Conservation (phyloP, 1,139 yeast species). For the Hyphopichia fennica region DNA sequence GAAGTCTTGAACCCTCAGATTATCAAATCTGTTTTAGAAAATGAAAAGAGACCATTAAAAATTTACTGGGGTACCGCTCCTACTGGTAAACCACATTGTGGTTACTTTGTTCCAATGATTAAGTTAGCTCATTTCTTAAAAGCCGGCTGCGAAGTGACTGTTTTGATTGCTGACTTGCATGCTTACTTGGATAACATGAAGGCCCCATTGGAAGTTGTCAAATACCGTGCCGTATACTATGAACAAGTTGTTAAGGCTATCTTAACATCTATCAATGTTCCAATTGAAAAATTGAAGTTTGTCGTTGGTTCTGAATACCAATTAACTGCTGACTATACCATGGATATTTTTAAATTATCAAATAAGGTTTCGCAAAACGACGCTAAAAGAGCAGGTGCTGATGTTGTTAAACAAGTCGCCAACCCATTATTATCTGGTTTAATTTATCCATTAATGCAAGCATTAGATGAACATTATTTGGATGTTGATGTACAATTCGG, state of each 20-base stretch:
- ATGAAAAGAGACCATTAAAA: conserved; percentile 76
- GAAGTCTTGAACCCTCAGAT: conserved; percentile 89
- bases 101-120: conserved; percentile 97
- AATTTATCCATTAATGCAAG: conserved; percentile 98
- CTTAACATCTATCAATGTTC: conserved; percentile 81
- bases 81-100: conserved; percentile 98
- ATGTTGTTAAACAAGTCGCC: conserved; percentile 95
- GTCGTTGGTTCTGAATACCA: conserved; percentile 90
- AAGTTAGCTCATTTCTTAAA: conserved; percentile 91
- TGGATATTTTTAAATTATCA: conserved; percentile 85
- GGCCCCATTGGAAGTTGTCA: conserved; percentile 92
- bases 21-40: conserved; percentile 79
- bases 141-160: conserved; percentile 95
- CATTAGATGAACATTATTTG: conserved; percentile 90
- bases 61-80: conserved; percentile 87
- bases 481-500: conserved; percentile 95
- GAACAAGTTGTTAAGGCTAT: conserved; percentile 81
- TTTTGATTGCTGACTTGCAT: conserved; percentile 93
- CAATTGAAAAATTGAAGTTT: conserved; percentile 83
- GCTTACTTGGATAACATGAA: conserved; percentile 98
- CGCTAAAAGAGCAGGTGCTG: conserved; percentile 99
- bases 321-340: conserved; percentile 68
- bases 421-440: conserved; percentile 92
- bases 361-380: conserved; percentile 89
- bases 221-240: conserved; percentile 86